Conservation (phyloP, 345 rosid genomes). For the Lepidium africanum region DNA sequence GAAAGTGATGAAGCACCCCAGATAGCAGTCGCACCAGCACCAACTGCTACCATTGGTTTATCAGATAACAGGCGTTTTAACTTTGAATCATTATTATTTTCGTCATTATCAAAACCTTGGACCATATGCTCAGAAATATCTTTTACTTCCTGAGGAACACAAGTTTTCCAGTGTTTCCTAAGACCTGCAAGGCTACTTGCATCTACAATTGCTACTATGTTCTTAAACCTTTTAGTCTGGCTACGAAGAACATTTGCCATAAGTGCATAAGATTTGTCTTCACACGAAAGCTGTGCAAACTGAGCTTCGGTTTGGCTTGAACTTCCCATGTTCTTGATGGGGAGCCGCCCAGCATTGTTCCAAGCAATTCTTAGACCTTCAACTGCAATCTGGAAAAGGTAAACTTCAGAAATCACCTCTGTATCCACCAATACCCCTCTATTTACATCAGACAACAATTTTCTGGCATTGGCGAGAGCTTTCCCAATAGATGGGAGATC, state of each 20-base stretch:
- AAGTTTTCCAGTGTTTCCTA: conserved; percentile 69
- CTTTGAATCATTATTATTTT: conserved; percentile 31
- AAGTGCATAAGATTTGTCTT: conserved; percentile 66
- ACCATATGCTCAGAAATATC: conserved; percentile 53
- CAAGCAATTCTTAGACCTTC: conserved; percentile 87
- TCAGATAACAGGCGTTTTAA: conserved; percentile 38
- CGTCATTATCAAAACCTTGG: conserved; percentile 33
- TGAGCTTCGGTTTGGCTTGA: conserved; percentile 26
- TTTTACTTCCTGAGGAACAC: conserved; percentile 59
- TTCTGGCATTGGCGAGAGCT: conserved; percentile 62
- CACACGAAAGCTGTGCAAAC: conserved; percentile 60
- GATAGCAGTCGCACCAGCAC: conserved; percentile 89
- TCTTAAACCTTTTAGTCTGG: conserved; percentile 62
- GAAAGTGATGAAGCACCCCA: conserved; percentile 77
- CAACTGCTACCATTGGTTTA: conserved; percentile 75
- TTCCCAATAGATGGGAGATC: conserved; percentile 65
- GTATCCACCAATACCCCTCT: conserved; percentile 53
- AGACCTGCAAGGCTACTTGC: conserved; percentile 73
- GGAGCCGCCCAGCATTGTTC: conserved; percentile 59
- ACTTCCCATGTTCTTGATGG: conserved; percentile 35
- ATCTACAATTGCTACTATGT: conserved; percentile 76
- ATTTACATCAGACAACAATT: conserved; percentile 62
- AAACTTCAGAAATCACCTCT: conserved; percentile 58
- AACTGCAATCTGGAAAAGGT: conserved; percentile 70
- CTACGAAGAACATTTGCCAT: conserved; percentile 74